Evolutionary conservation across 768 basidiomycete genomes (phyloP).

Genomic region (Hypholoma sublateritium): DNA sequence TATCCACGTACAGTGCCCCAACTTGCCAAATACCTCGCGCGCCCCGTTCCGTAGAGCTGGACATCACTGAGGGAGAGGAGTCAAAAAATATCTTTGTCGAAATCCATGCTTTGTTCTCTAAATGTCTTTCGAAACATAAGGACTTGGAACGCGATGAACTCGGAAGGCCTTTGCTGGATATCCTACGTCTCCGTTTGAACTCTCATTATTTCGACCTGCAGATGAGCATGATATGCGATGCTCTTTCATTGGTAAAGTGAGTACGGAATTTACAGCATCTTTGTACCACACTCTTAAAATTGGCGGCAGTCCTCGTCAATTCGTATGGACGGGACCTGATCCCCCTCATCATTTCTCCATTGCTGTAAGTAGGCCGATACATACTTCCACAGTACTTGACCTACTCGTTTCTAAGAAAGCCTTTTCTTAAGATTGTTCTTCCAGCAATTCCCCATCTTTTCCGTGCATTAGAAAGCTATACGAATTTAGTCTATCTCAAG

Average conservation of each 20-base stretch:
- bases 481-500: conserved; percentile 42
- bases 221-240: conserved; percentile 21
- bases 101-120: conserved; percentile 16
- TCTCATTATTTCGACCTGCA: conserved; percentile 23
- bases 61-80: conserved; percentile 12
- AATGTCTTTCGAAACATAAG: conserved; percentile 7
- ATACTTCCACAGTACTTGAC: not conserved
- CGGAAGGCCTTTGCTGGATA: conserved; percentile 23
- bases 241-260: conserved; percentile 28
- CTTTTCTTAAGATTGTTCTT: conserved; percentile 39
- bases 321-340: conserved; percentile 61
- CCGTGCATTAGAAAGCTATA: conserved; percentile 39
- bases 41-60: conserved; percentile 19
- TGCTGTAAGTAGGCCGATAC: conserved; percentile 40
- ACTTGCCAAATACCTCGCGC: conserved; percentile 10
- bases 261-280: not conserved
- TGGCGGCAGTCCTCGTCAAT: conserved; percentile 39
- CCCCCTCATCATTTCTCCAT: conserved; percentile 62
- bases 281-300: not conserved
- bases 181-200: conserved; percentile 23
- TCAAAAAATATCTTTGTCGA: conserved; percentile 17
- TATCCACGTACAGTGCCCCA: conserved; percentile 9
- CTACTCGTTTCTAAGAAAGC: too few relatives aligned
- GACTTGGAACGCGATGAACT: conserved; percentile 18
- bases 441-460: conserved; percentile 38